Evolutionary conservation across 2,329 filamentous ascomycete species (phyloP).

Genomic region (Canariomyces notabilis): DNA sequence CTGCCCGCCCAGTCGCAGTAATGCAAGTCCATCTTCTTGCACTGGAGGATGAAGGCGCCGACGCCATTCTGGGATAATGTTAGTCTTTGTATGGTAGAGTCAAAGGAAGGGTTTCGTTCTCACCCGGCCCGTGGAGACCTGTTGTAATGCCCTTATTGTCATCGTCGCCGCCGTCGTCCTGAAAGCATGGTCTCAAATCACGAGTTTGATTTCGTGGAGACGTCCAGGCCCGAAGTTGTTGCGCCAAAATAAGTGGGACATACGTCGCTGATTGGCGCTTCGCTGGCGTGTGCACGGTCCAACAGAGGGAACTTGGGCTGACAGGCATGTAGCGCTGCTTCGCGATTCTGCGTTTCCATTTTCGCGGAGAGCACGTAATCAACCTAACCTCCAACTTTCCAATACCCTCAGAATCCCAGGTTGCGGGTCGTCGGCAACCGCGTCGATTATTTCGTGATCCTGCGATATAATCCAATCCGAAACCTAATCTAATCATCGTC

Average conservation of each 20-base stretch:
- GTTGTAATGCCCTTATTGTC: conserved; percentile 51
- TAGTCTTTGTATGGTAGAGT: conserved; percentile 11
- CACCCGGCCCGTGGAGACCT: conserved; percentile 52
- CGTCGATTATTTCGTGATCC: background rate
- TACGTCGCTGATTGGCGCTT: conserved; percentile 3
- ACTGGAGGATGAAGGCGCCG: conserved; percentile 94
- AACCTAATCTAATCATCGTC: background rate
- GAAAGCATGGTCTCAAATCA: conserved; percentile 17
- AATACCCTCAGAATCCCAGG: too few relatives aligned
- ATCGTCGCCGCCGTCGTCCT: conserved; percentile 39
- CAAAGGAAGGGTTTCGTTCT: background rate
- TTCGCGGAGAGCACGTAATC: background rate
- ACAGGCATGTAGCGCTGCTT: too few relatives aligned
- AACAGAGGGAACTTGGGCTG: too few relatives aligned
- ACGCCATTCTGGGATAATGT: conserved; percentile 73
- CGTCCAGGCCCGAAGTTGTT: background rate
- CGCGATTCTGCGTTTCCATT: too few relatives aligned
- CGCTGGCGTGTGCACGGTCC: background rate
- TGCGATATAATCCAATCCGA: background rate
- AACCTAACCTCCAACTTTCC: background rate
- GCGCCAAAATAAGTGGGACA: conserved; percentile 11
- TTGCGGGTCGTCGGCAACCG: background rate
- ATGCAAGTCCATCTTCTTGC: conserved; percentile 91
- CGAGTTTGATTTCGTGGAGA: conserved; percentile 11
- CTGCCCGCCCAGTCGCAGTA: conserved; percentile 97